Conservation (phyloP, 495 filamentous ascomycete genomes). For the Articulospora tetracladia region DNA sequence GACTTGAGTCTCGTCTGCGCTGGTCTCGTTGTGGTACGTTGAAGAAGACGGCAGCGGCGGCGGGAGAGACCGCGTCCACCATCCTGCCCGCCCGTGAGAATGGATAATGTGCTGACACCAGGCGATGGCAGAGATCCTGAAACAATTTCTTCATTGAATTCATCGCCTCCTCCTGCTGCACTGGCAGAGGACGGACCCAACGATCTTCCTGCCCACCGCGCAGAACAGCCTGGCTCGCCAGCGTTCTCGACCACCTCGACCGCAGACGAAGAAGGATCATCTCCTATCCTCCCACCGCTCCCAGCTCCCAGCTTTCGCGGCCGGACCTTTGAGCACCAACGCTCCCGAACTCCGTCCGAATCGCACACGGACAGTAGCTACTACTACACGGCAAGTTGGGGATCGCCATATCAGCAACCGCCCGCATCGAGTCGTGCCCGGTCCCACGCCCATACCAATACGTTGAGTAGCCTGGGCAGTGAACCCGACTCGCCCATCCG, state of each 20-base stretch:
- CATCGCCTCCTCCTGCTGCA: constrained; percentile 49
- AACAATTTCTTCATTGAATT: constrained; percentile 49
- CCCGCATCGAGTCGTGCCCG: constrained; percentile 37
- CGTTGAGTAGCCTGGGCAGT: constrained; percentile 44
- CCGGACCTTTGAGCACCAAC: constrained; percentile 41
- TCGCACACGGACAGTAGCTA: constrained; percentile 14
- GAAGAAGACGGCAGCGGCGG: too few relatives aligned
- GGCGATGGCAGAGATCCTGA: constrained; percentile 11
- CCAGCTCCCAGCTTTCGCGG: constrained; percentile 44
- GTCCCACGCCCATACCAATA: constrained; percentile 36
- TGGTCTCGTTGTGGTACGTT: constrained; percentile 48
- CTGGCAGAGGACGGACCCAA: constrained; percentile 43
- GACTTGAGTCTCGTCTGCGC: constrained; percentile 49
- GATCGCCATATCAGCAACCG: constrained; percentile 59
- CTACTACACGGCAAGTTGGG: constrained; percentile 68
- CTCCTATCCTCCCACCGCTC: constrained; percentile 49
- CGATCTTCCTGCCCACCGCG: constrained; percentile 1
- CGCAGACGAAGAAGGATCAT: constrained; percentile 43
- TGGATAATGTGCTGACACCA: constrained; percentile 7
- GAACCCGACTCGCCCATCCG: constrained; percentile 44
- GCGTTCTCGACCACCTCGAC: constrained; percentile 50
- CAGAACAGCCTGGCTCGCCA: constrained; percentile 23
- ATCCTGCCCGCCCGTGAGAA: too few relatives aligned
- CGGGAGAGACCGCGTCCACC: too few relatives aligned
- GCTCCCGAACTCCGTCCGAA: constrained; percentile 37